These are phyloP conservation scores for Cornus kousa DNA, from an alignment of 148 eudicot genomes.

Conservation along the genomic window DNA sequence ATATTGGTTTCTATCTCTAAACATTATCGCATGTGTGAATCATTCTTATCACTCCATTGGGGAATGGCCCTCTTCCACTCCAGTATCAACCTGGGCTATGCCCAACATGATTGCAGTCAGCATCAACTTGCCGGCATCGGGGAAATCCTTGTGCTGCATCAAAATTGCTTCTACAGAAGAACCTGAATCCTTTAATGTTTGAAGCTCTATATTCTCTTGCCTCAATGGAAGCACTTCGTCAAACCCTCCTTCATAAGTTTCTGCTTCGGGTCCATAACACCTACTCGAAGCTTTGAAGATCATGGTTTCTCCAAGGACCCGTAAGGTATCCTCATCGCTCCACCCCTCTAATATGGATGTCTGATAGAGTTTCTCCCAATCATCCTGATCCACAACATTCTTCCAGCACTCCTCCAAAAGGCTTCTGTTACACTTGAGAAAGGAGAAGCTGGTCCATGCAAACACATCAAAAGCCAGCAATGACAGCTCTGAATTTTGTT, in stretches of 20 bases:
- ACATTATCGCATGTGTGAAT: neutral
- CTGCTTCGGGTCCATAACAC: slow-evolving; percentile 78
- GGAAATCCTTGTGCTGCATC: slow-evolving; percentile 91
- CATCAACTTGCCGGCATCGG: slow-evolving; percentile 87
- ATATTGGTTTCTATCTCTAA: too few species aligned
- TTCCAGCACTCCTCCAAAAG: slow-evolving; percentile 96
- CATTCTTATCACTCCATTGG: slow-evolving; percentile 49
- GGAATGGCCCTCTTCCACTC: slow-evolving; percentile 35
- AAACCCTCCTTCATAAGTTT: slow-evolving; percentile 63
- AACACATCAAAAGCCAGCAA: slow-evolving; percentile 74
- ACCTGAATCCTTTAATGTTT: slow-evolving; percentile 34
- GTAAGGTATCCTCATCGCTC: slow-evolving; percentile 73
- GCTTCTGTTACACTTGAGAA: slow-evolving; percentile 56
- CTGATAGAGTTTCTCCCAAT: slow-evolving; percentile 74
- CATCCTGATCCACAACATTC: slow-evolving; percentile 65
- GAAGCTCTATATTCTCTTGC: slow-evolving; percentile 43
- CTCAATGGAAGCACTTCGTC: slow-evolving; percentile 75
- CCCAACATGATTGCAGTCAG: slow-evolving; percentile 76
- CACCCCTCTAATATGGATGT: slow-evolving; percentile 67
- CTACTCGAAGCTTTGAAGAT: slow-evolving; percentile 77
- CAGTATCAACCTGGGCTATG: slow-evolving; percentile 26
- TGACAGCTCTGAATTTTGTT: slow-evolving; percentile 45
- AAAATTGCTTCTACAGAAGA: slow-evolving; percentile 76
- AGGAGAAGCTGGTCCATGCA: slow-evolving; percentile 90
- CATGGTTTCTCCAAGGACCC: slow-evolving; percentile 50